phyloP scores from a whole-genome alignment of 306 rosid species.

The Fragaria ananassa region DNA sequence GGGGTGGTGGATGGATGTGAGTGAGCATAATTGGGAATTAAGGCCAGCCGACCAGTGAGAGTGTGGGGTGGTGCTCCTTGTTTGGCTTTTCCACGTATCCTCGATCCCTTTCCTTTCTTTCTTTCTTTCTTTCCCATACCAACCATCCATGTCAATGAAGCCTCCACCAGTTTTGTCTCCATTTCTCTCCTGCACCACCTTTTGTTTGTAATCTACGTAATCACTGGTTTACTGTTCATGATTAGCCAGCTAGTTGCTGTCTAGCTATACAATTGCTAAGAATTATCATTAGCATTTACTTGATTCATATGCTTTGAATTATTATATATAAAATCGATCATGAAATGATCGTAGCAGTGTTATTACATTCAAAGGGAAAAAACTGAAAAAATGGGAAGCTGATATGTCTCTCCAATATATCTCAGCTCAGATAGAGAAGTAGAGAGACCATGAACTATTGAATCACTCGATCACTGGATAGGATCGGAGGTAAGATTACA shows the following conservation, averaged over 20 bases:
- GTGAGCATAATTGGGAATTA: constrained; percentile 28
- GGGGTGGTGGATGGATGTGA: constrained; percentile 17
- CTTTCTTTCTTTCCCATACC: constrained; percentile 29
- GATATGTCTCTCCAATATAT: not conserved
- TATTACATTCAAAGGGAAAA: no score
- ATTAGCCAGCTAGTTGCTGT: not conserved
- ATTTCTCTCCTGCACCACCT: constrained; percentile 23
- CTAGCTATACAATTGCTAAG: not conserved
- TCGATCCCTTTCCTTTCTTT: constrained; percentile 8
- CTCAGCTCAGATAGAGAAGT: not conserved
- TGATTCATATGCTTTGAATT: no score
- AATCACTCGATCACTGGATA: not conserved
- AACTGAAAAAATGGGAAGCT: not conserved
- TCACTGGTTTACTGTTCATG: not conserved
- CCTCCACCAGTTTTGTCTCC: constrained; percentile 42
- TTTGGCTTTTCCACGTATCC: constrained; percentile 49
- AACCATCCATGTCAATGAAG: constrained; percentile 45
- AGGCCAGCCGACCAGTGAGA: constrained; percentile 51
- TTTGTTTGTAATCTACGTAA: constrained; percentile 31
- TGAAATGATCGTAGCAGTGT: no score
- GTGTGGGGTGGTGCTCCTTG: constrained; percentile 46
- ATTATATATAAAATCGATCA: no score
- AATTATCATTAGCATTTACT: not conserved
- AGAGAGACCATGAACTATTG: not conserved
- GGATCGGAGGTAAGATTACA: not conserved